phyloP scores from a whole-genome alignment of 1,139 yeast species.

The Candida neerlandica region DNA sequence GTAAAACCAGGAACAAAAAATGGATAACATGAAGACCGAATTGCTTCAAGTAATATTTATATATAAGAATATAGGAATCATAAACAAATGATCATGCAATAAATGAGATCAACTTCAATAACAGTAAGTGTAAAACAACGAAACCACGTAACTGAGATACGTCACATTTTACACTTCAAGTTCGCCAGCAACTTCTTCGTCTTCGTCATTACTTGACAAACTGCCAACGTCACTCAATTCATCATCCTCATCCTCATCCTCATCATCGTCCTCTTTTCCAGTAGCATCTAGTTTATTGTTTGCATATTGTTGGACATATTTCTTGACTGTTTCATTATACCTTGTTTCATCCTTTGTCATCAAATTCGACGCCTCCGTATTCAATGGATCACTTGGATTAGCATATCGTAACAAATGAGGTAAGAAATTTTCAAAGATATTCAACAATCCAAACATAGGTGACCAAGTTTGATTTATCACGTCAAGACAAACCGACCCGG shows the following conservation, averaged over 20 bases:
- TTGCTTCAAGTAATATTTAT: neutral
- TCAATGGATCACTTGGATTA: constrained; percentile 91
- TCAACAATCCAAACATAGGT: constrained; percentile 91
- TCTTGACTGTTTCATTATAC: constrained; percentile 71
- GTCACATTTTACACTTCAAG: constrained; percentile 7
- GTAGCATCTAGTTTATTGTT: constrained; percentile 25
- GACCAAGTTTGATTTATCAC: constrained; percentile 98
- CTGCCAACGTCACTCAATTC: constrained; percentile 54
- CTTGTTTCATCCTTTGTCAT: constrained; percentile 69
- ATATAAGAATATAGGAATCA: neutral
- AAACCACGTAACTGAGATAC: neutral
- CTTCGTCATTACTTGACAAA: constrained; percentile 52
- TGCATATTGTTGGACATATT: constrained; percentile 78
- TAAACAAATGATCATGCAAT: neutral
- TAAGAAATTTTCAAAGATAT: constrained; percentile 88
- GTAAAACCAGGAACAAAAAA: neutral
- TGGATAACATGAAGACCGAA: neutral
- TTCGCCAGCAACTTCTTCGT: constrained; percentile 18
- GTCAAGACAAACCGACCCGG: constrained; percentile 94
- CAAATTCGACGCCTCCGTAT: constrained; percentile 86
- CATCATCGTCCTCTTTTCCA: constrained; percentile 37
- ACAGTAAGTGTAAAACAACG: neutral
- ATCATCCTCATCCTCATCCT: constrained; percentile 49
- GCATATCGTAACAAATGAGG: constrained; percentile 93
- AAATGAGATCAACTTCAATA: neutral